Conservation (phyloP, 192 early-diverging fungal genomes). For the Entophlyctis helioformis region DNA sequence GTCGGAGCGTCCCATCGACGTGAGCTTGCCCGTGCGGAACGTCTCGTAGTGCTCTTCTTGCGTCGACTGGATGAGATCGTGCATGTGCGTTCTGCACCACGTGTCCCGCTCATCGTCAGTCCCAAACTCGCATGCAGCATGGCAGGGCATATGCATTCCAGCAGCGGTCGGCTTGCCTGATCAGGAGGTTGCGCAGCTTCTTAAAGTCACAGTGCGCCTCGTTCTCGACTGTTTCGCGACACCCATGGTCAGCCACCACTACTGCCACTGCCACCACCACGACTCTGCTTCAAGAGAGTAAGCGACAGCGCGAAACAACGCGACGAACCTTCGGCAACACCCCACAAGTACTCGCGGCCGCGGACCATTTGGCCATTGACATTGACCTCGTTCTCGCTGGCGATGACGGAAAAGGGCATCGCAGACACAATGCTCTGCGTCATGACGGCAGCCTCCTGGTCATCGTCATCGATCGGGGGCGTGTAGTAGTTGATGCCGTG, state of each 20-base stretch:
- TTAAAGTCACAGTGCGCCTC: constrained; percentile 97
- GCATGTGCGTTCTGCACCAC: constrained; percentile 69
- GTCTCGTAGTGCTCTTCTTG: constrained; percentile 95
- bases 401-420: constrained; percentile 94
- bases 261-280: too few relatives aligned
- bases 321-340: constrained; percentile 71
- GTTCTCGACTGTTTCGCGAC: constrained; percentile 70
- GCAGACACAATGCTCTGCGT: too few relatives aligned
- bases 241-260: too few relatives aligned
- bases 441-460: constrained; percentile 39
- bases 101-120: not conserved
- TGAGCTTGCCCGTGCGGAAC: constrained; percentile 78
- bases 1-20: constrained; percentile 47
- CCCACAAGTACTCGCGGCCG: constrained; percentile 96
- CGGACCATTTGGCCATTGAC: constrained; percentile 81
- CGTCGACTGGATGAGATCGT: constrained; percentile 85
- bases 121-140: too few relatives aligned
- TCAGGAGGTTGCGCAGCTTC: constrained; percentile 90
- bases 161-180: constrained; percentile 37
- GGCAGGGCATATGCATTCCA: too few relatives aligned
- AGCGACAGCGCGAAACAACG: not conserved
- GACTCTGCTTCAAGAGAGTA: too few relatives aligned
- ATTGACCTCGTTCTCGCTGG: constrained; percentile 73
- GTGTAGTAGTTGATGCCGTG: constrained; percentile 89
- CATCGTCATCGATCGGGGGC: constrained; percentile 82